Evolutionary conservation across 306 rosid species (phyloP), one percentile per base, ranked within the genome.

Genomic region (Fagus sylvatica): DNA sequence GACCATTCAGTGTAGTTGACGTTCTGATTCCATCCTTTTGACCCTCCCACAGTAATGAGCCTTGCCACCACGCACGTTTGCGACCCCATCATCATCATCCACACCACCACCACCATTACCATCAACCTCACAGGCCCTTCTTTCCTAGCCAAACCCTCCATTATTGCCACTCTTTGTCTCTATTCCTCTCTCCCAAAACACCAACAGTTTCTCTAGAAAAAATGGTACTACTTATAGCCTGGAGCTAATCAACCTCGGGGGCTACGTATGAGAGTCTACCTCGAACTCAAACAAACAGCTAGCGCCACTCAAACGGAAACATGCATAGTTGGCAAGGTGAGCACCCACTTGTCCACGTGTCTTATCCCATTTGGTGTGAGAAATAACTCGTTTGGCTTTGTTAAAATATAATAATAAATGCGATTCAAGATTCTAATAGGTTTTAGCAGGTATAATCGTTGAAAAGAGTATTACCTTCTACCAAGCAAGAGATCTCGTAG

Each of bases 1-100:
- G 95, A 84, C 97, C 98, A 93, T 40, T 61, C 7, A 59, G 93
- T 88, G 75, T 91, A 93, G 80, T 93, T 93, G 2, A 87, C 81
- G 70, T 84, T 79, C 9, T 75, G 78, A 5, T 43, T 53, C 97
- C 98, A 93, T 0, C 90, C 91, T 6, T 78, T 70, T 3, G 76
- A 37, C 34, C 89, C 98, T 83, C 98, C 98, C 53, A 93, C 93
- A 77, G 68, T 91, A 71, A 59, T 59, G 10, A 9, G 7, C 36
- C 39, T 32, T 60, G n/a, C 73, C 16, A 42, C 17, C 9, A 48
- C 64, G 9, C 30, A 32, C 64, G 75, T 8, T 19, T 77, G 42
- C 6, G 34, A 69, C 42, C 60, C 80, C 70, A 79, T 16, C 72
- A 51, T 12, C 43, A 84, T 9, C 37, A 53, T n/a, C n/a, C n/a